Evolutionary conservation across 805 yeast species (phyloP).

Genomic region (Kluyveromyces nonfermentans): DNA sequence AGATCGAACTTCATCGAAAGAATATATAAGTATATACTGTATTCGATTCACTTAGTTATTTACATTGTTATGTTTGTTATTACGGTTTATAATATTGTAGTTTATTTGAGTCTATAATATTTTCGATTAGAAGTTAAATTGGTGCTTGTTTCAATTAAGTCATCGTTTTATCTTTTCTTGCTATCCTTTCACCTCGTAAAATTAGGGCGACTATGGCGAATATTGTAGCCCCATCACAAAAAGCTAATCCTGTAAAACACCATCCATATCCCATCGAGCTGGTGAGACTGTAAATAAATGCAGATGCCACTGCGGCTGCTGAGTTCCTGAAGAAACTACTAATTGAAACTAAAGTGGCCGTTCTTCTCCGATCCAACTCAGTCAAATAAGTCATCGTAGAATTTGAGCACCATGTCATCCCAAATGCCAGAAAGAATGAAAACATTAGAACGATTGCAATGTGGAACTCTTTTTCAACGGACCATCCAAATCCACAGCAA

Average conservation of each 20-base stretch:
- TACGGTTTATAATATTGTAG: no score
- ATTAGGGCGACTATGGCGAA: conserved; percentile 16
- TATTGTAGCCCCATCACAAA: conserved; percentile 24
- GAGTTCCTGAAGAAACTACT: conserved; percentile 44
- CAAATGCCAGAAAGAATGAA: conserved; percentile 40
- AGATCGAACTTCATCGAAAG: no score
- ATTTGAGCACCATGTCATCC: conserved; percentile 47
- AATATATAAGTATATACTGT: no score
- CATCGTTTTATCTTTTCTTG: not conserved
- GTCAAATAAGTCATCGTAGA: conserved; percentile 45
- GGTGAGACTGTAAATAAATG: conserved; percentile 31
- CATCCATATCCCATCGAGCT: conserved; percentile 39
- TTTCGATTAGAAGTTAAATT: no score
- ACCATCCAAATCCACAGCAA: conserved; percentile 45
- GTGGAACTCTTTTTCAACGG: conserved; percentile 32
- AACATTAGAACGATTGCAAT: conserved; percentile 35
- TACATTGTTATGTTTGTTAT: not conserved
- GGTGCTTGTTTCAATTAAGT: not conserved
- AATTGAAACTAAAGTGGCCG: conserved; percentile 45
- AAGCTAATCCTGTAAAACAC: conserved; percentile 46
- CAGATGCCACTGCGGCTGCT: conserved; percentile 47
- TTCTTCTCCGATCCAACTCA: conserved; percentile 40
- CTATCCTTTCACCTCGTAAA: not conserved
- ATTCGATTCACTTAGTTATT: not conserved
- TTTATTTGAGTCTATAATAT: no score